A percentile compares a stretch with the other conserved stretches of the same genome.
Evolutionary conservation across 108 stramenopile genomes (phyloP).

Genomic region (Nitzschia inconspicua): DNA sequence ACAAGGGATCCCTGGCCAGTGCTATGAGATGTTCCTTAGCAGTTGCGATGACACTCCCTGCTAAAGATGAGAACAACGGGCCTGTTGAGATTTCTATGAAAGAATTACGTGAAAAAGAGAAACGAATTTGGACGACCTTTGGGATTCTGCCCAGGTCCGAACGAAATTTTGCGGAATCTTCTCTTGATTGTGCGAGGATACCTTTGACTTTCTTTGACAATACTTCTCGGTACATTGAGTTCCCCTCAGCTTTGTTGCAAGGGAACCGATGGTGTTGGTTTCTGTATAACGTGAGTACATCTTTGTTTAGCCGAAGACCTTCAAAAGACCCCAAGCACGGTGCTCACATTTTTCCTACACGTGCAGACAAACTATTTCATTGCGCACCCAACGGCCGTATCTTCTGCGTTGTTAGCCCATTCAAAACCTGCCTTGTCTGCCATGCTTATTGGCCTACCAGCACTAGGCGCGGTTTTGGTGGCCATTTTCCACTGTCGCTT

Average conservation of each 20-base stretch:
- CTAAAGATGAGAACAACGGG: background rate
- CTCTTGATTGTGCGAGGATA: constrained; percentile 11
- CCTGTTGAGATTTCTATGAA: background rate
- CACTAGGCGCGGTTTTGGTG: constrained; percentile 58
- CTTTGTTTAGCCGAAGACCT: background rate
- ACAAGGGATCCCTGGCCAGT: constrained; percentile 23
- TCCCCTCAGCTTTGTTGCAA: constrained; percentile 18
- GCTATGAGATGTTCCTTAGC: constrained; percentile 39
- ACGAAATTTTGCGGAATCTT: background rate
- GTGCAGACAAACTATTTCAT: constrained; percentile 72
- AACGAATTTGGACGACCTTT: constrained; percentile 7
- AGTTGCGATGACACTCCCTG: constrained; percentile 14
- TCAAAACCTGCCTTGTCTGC: constrained; percentile 43
- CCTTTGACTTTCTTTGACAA: constrained; percentile 10
- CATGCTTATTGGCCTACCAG: constrained; percentile 59
- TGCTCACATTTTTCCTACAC: constrained; percentile 23
- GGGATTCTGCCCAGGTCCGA: constrained; percentile 24
- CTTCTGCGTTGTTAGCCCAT: constrained; percentile 40
- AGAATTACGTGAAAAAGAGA: constrained; percentile 12
- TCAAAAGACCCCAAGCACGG: constrained; percentile 25
- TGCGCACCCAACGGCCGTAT: constrained; percentile 58
- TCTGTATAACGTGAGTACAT: constrained; percentile 30
- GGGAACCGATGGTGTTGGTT: constrained; percentile 18
- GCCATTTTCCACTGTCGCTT: constrained; percentile 46
- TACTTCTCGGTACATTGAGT: constrained; percentile 7